Evolutionary conservation across 805 yeast species (phyloP).

Genomic region (Kazachstania bromeliacearum): DNA sequence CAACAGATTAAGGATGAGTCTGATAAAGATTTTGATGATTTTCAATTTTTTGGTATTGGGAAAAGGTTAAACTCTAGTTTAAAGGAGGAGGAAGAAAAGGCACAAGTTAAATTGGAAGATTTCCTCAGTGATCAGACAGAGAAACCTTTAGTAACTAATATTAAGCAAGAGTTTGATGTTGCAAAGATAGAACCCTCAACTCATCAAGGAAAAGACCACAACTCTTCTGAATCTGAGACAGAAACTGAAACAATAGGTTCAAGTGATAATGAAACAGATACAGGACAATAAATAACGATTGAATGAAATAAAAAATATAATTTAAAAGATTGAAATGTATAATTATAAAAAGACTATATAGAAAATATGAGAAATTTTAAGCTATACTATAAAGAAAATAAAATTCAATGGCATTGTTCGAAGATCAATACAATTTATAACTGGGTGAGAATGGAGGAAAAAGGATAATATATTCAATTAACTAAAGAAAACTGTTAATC

Average conservation of each 20-base stretch:
- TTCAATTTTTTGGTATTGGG: constrained; percentile 18
- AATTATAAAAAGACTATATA: too few species aligned
- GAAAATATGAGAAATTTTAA: too few species aligned
- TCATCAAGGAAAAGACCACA: too few species aligned
- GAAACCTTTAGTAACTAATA: background rate
- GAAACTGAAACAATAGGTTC: constrained; percentile 4
- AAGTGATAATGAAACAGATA: background rate
- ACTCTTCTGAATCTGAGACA: constrained; percentile 8
- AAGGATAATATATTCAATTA: background rate
- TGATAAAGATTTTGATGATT: constrained; percentile 13
- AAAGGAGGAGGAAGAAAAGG: background rate
- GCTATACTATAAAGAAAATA: too few species aligned
- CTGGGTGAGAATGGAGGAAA: too few species aligned
- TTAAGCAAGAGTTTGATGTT: background rate
- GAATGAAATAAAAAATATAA: background rate
- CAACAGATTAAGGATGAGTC: background rate
- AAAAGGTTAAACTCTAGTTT: constrained; percentile 3
- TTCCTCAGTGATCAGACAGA: background rate
- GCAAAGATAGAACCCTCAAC: too few species aligned
- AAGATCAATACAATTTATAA: background rate
- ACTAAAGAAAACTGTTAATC: background rate
- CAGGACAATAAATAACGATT: background rate
- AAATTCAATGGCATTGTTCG: background rate
- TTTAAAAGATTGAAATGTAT: background rate
- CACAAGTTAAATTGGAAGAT: constrained; percentile 5